Evolutionary conservation across 2,329 filamentous ascomycete genomes (phyloP).

Genomic region (Curvularia hawaiiensis): DNA sequence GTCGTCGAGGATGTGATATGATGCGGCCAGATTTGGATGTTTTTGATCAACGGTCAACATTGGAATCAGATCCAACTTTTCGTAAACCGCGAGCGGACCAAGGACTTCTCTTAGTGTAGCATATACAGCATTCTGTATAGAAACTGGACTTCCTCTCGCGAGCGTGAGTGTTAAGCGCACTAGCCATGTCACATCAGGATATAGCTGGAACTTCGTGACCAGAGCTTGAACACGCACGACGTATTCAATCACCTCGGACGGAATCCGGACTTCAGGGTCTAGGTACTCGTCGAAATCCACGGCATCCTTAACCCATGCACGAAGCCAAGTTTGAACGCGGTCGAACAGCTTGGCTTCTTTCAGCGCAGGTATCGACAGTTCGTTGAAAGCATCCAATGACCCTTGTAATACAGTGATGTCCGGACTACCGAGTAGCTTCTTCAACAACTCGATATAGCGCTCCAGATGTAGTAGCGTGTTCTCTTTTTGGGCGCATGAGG

Average conservation of each 20-base stretch:
- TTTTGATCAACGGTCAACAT: slow-evolving; percentile 19
- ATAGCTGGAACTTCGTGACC: slow-evolving; percentile 34
- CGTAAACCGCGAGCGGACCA: slow-evolving; percentile 16
- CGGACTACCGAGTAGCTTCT: slow-evolving; percentile 24
- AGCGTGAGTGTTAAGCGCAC: slow-evolving; percentile 30
- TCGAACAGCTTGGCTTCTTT: slow-evolving; percentile 23
- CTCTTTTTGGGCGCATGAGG: slow-evolving; percentile 31
- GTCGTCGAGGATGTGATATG: slow-evolving; percentile 31
- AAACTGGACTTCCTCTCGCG: slow-evolving; percentile 20
- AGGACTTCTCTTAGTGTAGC: slow-evolving; percentile 25
- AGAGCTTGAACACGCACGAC: slow-evolving; percentile 28
- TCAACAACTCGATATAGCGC: slow-evolving; percentile 32
- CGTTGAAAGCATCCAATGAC: slow-evolving; percentile 38
- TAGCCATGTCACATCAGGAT: slow-evolving; percentile 27
- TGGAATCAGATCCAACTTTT: slow-evolving; percentile 30
- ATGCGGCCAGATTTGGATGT: slow-evolving; percentile 13
- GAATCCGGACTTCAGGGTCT: slow-evolving; percentile 7
- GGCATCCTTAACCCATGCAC: slow-evolving; percentile 29
- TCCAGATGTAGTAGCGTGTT: slow-evolving; percentile 26
- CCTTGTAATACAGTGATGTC: slow-evolving; percentile 18
- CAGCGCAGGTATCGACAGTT: slow-evolving; percentile 27
- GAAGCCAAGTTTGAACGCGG: slow-evolving; percentile 25
- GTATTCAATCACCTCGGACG: slow-evolving; percentile 21
- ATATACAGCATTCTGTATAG: slow-evolving; percentile 17
- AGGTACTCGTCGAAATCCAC: slow-evolving; percentile 28